A percentile compares a stretch with the other conserved stretches of the same genome.
These are phyloP conservation scores for Tremellales sp. DNA, from an alignment of 1,284 basidiomycete species.

Conservation along the genomic window DNA sequence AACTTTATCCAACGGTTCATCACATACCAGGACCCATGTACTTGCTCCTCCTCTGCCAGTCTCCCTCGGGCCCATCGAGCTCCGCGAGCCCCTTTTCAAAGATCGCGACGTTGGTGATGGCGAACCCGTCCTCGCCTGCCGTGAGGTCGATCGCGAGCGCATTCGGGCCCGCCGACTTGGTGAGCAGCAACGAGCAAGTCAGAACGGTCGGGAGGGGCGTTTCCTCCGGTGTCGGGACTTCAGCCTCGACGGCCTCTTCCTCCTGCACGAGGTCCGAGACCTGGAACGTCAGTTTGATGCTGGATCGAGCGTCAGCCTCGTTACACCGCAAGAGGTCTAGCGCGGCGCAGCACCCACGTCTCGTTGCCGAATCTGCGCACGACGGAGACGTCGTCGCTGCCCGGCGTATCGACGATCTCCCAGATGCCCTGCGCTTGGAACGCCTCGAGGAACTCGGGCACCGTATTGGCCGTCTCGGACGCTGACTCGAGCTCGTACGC, in stretches of 20 bases:
- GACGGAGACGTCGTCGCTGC: conserved; percentile 78
- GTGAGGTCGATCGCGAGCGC: conserved; percentile 75
- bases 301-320: conserved; percentile 15
- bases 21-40: conserved; percentile 82
- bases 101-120: conserved; percentile 77
- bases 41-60: conserved; percentile 84
- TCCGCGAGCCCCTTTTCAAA: conserved; percentile 78
- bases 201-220: conserved; percentile 60
- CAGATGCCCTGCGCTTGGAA: conserved; percentile 75
- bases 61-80: conserved; percentile 78
- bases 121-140: conserved; percentile 77
- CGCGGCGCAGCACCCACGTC: conserved; percentile 55
- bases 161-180: conserved; percentile 60
- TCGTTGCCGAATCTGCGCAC: conserved; percentile 87
- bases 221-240: conserved; percentile 16
- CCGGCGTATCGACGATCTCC: conserved; percentile 72
- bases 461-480: conserved; percentile 49
- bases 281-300: conserved; percentile 48
- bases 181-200: conserved; percentile 61
- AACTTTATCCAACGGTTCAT: not conserved
- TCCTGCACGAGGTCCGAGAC: conserved; percentile 41
- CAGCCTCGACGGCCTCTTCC: conserved; percentile 13
- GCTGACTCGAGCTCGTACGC: conserved; percentile 71
- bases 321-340: not conserved
- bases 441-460: conserved; percentile 71